These are phyloP conservation scores for Dimargaris verticillata DNA, from an alignment of 192 early-diverging fungal genomes.

Conservation along the genomic window DNA sequence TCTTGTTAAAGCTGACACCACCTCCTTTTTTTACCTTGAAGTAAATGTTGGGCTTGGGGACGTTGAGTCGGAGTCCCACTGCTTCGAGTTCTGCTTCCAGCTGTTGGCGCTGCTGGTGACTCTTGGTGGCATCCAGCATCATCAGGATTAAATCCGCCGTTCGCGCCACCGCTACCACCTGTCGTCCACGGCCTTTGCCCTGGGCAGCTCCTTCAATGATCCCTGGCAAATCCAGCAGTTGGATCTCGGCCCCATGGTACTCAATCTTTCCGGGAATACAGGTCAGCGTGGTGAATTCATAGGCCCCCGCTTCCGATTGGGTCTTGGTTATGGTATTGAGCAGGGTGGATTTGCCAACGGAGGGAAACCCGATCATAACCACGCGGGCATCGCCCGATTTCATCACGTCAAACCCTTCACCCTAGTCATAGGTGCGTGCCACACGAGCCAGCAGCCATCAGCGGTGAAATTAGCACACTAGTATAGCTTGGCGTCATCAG, in stretches of 20 bases:
- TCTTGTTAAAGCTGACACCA: constrained; percentile 87
- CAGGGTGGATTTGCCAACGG: constrained; percentile 96
- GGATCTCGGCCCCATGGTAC: constrained; percentile 90
- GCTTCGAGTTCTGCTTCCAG: constrained; percentile 88
- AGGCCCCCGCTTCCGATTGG: constrained; percentile 69
- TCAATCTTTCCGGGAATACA: constrained; percentile 91
- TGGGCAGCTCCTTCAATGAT: constrained; percentile 96
- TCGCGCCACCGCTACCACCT: constrained; percentile 93
- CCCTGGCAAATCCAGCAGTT: constrained; percentile 94
- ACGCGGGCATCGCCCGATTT: constrained; percentile 92
- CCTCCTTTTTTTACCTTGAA: constrained; percentile 96
- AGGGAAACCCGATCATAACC: constrained; percentile 92
- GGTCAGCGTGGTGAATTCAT: constrained; percentile 95
- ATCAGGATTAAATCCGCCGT: constrained; percentile 94
- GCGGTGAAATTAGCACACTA: too few relatives aligned
- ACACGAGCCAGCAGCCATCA: too few relatives aligned
- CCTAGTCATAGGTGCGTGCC: constrained; percentile 18
- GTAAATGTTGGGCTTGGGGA: constrained; percentile 74
- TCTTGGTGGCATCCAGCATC: constrained; percentile 96
- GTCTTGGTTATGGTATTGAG: constrained; percentile 83
- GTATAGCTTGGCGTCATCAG: too few relatives aligned
- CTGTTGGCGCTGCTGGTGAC: constrained; percentile 56
- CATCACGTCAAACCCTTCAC: constrained; percentile 96
- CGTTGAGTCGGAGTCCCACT: constrained; percentile 90
- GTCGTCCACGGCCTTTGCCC: constrained; percentile 94